Evolutionary conservation across 805 yeast genomes (phyloP), one percentile per base, ranked within the genome.

Genomic region (Scheffersomyces ergatensis): DNA sequence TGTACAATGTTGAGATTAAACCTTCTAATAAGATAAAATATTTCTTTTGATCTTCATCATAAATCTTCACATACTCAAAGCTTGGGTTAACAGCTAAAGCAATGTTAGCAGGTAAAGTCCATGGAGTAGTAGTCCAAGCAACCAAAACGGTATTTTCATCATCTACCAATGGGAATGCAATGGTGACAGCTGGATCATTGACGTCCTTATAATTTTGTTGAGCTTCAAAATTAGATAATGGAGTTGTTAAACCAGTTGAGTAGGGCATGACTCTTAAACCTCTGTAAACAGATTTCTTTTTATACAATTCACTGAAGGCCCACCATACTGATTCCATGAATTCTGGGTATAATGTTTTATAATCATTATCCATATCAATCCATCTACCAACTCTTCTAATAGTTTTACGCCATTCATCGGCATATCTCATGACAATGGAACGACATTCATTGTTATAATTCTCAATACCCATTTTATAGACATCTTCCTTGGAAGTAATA

Each of bases 301-400:
- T 82, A 63, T 72, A 89, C 53, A 93, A 74, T 68, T 89, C 82
- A 72, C 85, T 82, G 78, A 93, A 93, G 24, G 89, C 96, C 99
- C 99, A 93, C 99, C 99, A 93, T 36, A 83, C 93, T 34, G 97
- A 87, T 72, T 93, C 99, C 99, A 93, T 93, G 55, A 89, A 93
- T 42, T 83, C 74, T 35, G 97, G 97, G 64, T 95, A 89, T 67
- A 93, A 77, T 21, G 99, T 93, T 73, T 92, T 92, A 76, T 90
- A 90, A 70, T 93, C 99, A 63, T 93, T 89, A 63, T 93, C 99
- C 71, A 93, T 92, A 69, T 93, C 99, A 60, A 93, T 90, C 99
- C 99, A 93, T 69, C 99, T 85, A 49, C 99, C 99, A 51, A 93
- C 68, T 69, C 98, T 85, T 40, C 89, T 92, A 55, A 93, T 87